Conservation (phyloP, 768 basidiomycete genomes). For the Lactarius deliciosus region DNA sequence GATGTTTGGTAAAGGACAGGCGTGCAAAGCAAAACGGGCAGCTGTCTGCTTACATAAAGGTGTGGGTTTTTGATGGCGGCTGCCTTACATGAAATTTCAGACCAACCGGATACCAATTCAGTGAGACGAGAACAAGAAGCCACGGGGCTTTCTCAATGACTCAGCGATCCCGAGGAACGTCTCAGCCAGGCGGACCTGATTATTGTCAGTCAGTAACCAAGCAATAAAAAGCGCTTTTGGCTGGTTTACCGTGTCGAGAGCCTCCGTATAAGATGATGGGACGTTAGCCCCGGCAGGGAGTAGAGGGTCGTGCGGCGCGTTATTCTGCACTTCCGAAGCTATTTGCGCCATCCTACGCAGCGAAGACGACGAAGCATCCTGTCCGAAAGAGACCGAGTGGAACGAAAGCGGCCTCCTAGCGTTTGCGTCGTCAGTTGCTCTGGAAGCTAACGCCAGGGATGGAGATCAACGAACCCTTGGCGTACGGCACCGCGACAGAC, state of each 20-base stretch:
- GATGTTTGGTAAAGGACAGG: no score
- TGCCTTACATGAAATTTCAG: background rate
- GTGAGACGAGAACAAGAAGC: slow-evolving; percentile 37
- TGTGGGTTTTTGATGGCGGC: no score
- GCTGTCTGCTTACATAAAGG: no score
- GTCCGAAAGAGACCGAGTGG: slow-evolving; percentile 59
- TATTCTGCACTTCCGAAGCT: slow-evolving; percentile 48
- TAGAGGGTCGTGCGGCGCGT: slow-evolving; percentile 43
- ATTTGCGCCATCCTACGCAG: slow-evolving; percentile 54
- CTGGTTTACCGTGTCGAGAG: slow-evolving; percentile 31
- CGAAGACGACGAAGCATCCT: slow-evolving; percentile 32
- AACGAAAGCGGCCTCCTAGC: slow-evolving; percentile 56
- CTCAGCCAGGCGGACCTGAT: slow-evolving; percentile 53
- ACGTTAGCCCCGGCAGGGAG: slow-evolving; percentile 12
- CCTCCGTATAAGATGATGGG: slow-evolving; percentile 45
- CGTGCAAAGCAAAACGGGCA: no score
- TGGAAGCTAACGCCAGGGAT: background rate
- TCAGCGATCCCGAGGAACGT: slow-evolving; percentile 61
- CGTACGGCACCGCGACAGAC: slow-evolving; percentile 45
- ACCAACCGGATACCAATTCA: background rate
- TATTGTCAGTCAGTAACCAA: background rate
- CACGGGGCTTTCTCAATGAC: slow-evolving; percentile 56
- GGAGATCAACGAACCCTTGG: slow-evolving; percentile 40
- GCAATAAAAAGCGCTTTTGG: background rate
- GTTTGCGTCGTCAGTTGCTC: background rate